Conservation (phyloP, 2,329 filamentous ascomycete species). For the Orbilia oligospora region DNA sequence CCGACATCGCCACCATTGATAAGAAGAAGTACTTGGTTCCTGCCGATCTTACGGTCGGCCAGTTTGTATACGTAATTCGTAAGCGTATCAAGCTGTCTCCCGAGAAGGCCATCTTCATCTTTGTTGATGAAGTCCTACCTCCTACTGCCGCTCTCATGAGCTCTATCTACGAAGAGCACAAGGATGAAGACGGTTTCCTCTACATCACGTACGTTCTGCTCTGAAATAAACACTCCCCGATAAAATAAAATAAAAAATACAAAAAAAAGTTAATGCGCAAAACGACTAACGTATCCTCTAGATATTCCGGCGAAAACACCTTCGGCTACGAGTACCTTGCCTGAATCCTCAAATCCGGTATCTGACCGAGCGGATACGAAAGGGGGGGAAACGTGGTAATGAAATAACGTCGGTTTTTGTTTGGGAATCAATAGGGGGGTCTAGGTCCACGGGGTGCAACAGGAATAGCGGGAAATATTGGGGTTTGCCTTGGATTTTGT, state of each 20-base stretch:
- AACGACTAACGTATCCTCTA: slow-evolving; percentile 66
- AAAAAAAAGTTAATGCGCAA: slow-evolving; percentile 23
- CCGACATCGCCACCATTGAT: slow-evolving; percentile 98
- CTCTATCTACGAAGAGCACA: slow-evolving; percentile 99
- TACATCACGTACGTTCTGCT: slow-evolving; percentile 85
- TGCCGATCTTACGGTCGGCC: slow-evolving; percentile 95
- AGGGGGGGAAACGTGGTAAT: slow-evolving; percentile 18
- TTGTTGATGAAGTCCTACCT: slow-evolving; percentile 97
- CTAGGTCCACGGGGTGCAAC: slow-evolving; percentile 33
- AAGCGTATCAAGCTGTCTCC: slow-evolving; percentile 99
- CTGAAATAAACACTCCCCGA: too few relatives aligned
- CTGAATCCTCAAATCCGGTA: slow-evolving; percentile 62
- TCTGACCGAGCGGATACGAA: slow-evolving; percentile 35
- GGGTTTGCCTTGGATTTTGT: slow-evolving; percentile 30
- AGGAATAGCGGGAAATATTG: slow-evolving; percentile 47
- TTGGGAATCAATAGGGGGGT: slow-evolving; percentile 31
- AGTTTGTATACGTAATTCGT: slow-evolving; percentile 99
- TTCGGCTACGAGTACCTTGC: slow-evolving; percentile 74
- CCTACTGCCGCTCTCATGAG: slow-evolving; percentile 98
- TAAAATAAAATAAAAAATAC: too few relatives aligned
- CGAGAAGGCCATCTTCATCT: slow-evolving; percentile 99
- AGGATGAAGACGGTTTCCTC: slow-evolving; percentile 82
- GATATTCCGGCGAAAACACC: slow-evolving; percentile 98
- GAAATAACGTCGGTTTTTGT: slow-evolving; percentile 41
- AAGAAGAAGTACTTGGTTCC: slow-evolving; percentile 99